Percentiles rank a stretch among this genome's conserved stretches.
Evolutionary conservation across 208 protist species (phyloP).

Genomic region (Trypanosoma congolense): DNA sequence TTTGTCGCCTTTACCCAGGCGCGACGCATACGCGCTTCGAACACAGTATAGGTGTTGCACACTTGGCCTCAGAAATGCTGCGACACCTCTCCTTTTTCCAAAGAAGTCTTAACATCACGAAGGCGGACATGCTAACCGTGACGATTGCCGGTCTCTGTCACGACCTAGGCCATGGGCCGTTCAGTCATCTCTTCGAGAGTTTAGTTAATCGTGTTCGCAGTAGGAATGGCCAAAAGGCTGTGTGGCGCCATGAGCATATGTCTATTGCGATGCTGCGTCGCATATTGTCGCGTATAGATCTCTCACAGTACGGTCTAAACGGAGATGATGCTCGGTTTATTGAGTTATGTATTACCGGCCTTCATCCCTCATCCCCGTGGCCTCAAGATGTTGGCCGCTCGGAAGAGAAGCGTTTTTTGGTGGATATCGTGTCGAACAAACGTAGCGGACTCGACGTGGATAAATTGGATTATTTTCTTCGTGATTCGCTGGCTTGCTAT

Average conservation of each 20-base stretch:
- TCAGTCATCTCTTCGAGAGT: constrained; percentile 85
- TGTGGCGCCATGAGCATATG: constrained; percentile 41
- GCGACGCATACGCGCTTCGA: constrained; percentile 85
- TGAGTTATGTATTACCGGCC: constrained; percentile 22
- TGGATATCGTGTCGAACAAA: constrained; percentile 48
- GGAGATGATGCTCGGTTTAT: constrained; percentile 29
- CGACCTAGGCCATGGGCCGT: constrained; percentile 90
- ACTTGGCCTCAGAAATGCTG: constrained; percentile 57
- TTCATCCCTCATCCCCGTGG: constrained; percentile 24
- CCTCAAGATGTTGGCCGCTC: constrained; percentile 28
- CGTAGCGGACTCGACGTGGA: constrained; percentile 89
- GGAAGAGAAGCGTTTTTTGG: constrained; percentile 35
- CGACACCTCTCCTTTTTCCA: constrained; percentile 35
- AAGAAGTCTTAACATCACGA: constrained; percentile 60
- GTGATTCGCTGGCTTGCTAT: constrained; percentile 52
- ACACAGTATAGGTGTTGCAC: constrained; percentile 75
- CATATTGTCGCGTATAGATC: constrained; percentile 19
- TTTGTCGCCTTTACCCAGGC: constrained; percentile 74
- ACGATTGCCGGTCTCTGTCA: constrained; percentile 87
- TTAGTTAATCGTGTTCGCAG: constrained; percentile 23
- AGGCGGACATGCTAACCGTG: constrained; percentile 48
- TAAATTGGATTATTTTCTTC: constrained; percentile 89
- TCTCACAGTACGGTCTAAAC: constrained; percentile 19
- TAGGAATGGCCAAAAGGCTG: not conserved
- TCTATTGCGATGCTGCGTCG: constrained; percentile 23